Evolutionary conservation across 768 basidiomycete species (phyloP).

Genomic region (Xerocomus brunneocitrinus): DNA sequence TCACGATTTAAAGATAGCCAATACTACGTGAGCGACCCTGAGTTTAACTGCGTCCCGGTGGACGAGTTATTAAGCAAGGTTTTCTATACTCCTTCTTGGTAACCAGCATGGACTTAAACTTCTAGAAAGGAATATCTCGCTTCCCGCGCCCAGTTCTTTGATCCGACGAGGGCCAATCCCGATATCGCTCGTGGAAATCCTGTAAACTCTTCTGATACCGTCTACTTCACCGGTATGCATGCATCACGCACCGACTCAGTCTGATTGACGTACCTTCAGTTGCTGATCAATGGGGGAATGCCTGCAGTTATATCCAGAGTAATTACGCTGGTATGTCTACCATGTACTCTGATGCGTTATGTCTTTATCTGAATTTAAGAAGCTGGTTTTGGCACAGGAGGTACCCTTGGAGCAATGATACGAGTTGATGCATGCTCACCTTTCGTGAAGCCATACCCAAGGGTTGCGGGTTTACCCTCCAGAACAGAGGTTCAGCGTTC

Average conservation of each 20-base stretch:
- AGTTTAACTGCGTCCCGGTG: slow-evolving; percentile 71
- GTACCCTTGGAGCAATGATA: slow-evolving; percentile 32
- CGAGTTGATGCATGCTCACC: slow-evolving; percentile 2
- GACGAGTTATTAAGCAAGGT: slow-evolving; percentile 83
- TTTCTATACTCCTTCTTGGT: not conserved
- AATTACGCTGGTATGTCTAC: slow-evolving; percentile 66
- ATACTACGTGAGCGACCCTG: slow-evolving; percentile 92
- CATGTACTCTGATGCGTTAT: not conserved
- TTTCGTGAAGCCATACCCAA: slow-evolving; percentile 69
- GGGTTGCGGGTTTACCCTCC: slow-evolving; percentile 94
- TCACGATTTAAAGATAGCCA: slow-evolving; percentile 54
- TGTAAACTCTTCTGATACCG: slow-evolving; percentile 83
- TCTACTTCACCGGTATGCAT: slow-evolving; percentile 78
- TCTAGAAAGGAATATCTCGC: slow-evolving; percentile 72
- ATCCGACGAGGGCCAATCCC: slow-evolving; percentile 61
- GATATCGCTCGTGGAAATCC: slow-evolving; percentile 75
- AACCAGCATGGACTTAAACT: not conserved
- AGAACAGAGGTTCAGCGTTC: slow-evolving; percentile 90
- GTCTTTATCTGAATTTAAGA: slow-evolving; percentile 4
- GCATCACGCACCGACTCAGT: not conserved
- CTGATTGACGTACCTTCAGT: slow-evolving; percentile 39
- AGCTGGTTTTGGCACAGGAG: slow-evolving; percentile 84
- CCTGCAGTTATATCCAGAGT: slow-evolving; percentile 85
- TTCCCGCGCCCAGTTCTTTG: slow-evolving; percentile 73
- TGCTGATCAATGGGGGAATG: slow-evolving; percentile 84